A percentile compares a stretch with the other conserved stretches of the same genome.
phyloP scores from a whole-genome alignment of 139 green algal species.

The Coccomyxa sp. region DNA sequence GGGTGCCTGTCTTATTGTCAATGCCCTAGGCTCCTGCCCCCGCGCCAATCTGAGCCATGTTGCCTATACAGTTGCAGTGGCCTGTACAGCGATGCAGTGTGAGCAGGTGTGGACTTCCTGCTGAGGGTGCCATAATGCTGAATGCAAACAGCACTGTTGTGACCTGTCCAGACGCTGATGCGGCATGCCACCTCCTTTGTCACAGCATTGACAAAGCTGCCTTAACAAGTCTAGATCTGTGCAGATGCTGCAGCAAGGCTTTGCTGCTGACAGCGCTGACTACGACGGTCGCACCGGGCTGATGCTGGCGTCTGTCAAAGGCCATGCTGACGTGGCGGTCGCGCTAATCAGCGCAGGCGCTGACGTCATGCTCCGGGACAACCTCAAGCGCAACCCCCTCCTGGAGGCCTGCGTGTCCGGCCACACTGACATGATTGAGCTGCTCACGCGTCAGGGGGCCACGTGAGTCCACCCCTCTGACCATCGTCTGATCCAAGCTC shows the following conservation, averaged over 20 bases:
- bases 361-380: constrained; percentile 21
- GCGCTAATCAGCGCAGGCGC: constrained; percentile 43
- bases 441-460: constrained; percentile 4
- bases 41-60: too few relatives aligned
- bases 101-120: too few relatives aligned
- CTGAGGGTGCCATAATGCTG: too few relatives aligned
- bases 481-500: background rate
- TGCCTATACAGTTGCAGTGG: too few relatives aligned
- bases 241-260: constrained; percentile 58
- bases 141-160: too few relatives aligned
- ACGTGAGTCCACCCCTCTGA: background rate
- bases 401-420: constrained; percentile 42
- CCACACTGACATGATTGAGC: constrained; percentile 28
- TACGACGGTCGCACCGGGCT: constrained; percentile 53
- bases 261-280: constrained; percentile 32
- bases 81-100: too few relatives aligned
- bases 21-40: too few relatives aligned
- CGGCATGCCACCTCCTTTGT: too few relatives aligned
- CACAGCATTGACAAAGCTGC: too few relatives aligned
- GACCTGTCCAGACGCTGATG: too few relatives aligned
- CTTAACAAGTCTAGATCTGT: too few relatives aligned
- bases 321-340: constrained; percentile 30
- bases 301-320: constrained; percentile 47
- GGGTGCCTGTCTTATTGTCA: too few relatives aligned
- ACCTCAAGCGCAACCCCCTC: constrained; percentile 31